Evolutionary conservation across 768 basidiomycete species (phyloP).

Genomic region (Collybia nuda): DNA sequence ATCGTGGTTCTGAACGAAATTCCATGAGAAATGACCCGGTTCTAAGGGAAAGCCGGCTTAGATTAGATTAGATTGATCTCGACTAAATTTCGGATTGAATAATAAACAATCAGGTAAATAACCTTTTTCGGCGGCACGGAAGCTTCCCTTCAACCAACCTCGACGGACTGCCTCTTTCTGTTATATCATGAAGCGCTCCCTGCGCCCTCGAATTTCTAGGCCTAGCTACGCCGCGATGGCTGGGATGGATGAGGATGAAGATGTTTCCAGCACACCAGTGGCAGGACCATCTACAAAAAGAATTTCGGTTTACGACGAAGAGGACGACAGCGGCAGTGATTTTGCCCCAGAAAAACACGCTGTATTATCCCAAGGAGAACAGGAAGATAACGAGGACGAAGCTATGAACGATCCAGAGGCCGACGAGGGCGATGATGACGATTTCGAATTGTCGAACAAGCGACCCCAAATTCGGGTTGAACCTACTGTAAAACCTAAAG

Average conservation of each 20-base stretch:
- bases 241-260: slow-evolving; percentile 32
- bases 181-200: slow-evolving; percentile 46
- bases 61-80: slow-evolving; percentile 1
- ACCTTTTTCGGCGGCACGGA: no score
- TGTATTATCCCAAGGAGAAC: slow-evolving; percentile 20
- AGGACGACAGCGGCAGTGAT: slow-evolving; percentile 49
- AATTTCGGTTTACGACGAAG: slow-evolving; percentile 22
- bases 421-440: slow-evolving; percentile 18
- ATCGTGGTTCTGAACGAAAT: background rate
- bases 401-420: slow-evolving; percentile 25
- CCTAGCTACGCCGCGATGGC: slow-evolving; percentile 47
- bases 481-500: slow-evolving; percentile 8
- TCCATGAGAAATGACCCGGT: no score
- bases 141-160: background rate
- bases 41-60: background rate
- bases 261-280: slow-evolving; percentile 23
- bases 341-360: slow-evolving; percentile 47
- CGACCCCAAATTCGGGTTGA: slow-evolving; percentile 15
- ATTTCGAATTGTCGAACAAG: slow-evolving; percentile 12
- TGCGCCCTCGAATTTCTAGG: slow-evolving; percentile 54
- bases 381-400: slow-evolving; percentile 27
- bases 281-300: slow-evolving; percentile 46
- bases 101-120: no score
- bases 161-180: background rate
- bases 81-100: no score